These are phyloP conservation scores for Xerocomellus amylosporus DNA, from an alignment of 768 basidiomycete species.

Conservation along the genomic window DNA sequence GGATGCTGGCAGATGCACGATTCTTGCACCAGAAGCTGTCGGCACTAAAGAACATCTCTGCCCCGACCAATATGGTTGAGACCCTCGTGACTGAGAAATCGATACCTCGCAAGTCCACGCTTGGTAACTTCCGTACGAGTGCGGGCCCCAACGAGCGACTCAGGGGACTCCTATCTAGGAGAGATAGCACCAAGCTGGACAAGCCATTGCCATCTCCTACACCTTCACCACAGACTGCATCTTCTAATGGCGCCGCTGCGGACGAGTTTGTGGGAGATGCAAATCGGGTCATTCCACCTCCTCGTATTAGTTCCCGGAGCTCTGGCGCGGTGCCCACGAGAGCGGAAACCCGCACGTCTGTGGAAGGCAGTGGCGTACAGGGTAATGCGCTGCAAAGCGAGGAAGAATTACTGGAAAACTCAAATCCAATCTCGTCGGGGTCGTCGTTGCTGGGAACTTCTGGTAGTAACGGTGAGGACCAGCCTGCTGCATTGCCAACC, in stretches of 20 bases:
- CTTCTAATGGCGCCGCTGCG: slow-evolving; percentile 12
- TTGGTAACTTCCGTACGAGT: slow-evolving; percentile 23
- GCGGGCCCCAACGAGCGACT: slow-evolving; percentile 36
- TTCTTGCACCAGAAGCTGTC: slow-evolving; percentile 76
- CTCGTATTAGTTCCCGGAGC: slow-evolving; percentile 20
- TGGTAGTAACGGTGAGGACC: slow-evolving; percentile 10
- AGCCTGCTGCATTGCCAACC: slow-evolving; percentile 1
- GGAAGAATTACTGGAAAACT: slow-evolving; percentile 4
- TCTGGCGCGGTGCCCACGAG: slow-evolving; percentile 4
- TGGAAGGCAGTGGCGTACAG: slow-evolving; percentile 4
- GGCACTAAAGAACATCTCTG: slow-evolving; percentile 67
- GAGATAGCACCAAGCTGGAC: slow-evolving; percentile 25
- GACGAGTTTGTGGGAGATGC: slow-evolving; percentile 14
- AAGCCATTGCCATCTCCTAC: slow-evolving; percentile 29
- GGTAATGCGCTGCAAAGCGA: slow-evolving; percentile 1
- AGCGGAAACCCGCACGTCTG: slow-evolving; percentile 1
- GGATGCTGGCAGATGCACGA: slow-evolving; percentile 75
- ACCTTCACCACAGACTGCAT: slow-evolving; percentile 16
- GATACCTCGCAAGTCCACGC: slow-evolving; percentile 40
- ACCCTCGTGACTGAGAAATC: slow-evolving; percentile 81
- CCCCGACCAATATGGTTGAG: slow-evolving; percentile 77
- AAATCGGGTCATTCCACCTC: slow-evolving; percentile 23
- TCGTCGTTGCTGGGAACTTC: slow-evolving; percentile 1
- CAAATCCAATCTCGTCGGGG: slow-evolving; percentile 10
- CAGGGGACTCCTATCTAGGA: slow-evolving; percentile 36